Base-by-base conservation (phyloP, 2,329 filamentous ascomycete genomes). In the Geosmithia flava region DNA sequence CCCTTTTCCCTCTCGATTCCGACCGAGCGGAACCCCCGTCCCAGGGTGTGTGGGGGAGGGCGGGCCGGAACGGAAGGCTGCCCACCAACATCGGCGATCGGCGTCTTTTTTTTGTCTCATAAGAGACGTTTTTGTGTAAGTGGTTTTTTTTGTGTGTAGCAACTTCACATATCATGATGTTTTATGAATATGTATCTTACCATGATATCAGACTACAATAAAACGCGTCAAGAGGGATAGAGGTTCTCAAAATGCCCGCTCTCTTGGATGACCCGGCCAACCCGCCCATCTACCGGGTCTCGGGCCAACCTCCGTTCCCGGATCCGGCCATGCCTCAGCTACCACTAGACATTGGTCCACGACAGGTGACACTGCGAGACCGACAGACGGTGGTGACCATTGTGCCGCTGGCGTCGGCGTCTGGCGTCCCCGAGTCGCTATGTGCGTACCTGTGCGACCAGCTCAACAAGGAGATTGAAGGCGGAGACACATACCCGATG, bases 401-500 rank as follows among this genome's bases (percentile, higher is more conserved):
- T 43, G 76, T 95, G 46, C 89, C 89, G 10, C 89, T 95, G 63
- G 81, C 80, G 17, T 85, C 84, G n/a, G 77, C 78, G 17, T 71
- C 80, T 49, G 79, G 89, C 59, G 82, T 94, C n/a, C 89, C 89
- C 2, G 69, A 72, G 40, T 82, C 83, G 7, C 71, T 95, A 50
- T 71, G 91, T 37, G 74, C 75, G 40, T 93, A 94, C 59, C 78
- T 95, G 44, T 85, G 79, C 56, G 85, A 88, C 59, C 84, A 93
- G 67, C 76, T 95, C 57, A 91, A 90, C 63, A 84, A 86, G 65
- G 89, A 95, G 65, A 93, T 95, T 58, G 87, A 93, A 59, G 86
- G 87, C 64, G 89, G 89, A 49, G 88, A 95, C 63, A 94, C 89
- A 1, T 95, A 95, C 63, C 87, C 89, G 20, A 91, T 94, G 85